These are phyloP conservation scores for Alternaria brassicae DNA, from an alignment of 2,329 filamentous ascomycete species.

Conservation along the genomic window DNA sequence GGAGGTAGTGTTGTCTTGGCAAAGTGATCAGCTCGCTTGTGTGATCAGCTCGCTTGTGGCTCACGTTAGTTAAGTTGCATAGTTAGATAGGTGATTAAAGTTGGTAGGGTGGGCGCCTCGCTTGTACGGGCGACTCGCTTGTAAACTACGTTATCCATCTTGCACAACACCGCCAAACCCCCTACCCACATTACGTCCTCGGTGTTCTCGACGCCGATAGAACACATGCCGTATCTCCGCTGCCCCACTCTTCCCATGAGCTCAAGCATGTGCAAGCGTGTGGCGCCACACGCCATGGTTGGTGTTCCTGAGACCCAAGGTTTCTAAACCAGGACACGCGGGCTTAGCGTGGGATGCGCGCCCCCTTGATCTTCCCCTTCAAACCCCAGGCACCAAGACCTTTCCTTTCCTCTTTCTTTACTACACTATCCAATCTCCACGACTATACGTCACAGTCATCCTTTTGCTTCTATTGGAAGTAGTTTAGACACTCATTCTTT, in stretches of 20 bases:
- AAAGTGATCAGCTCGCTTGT: too few relatives aligned
- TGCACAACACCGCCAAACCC: not conserved
- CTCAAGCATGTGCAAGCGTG: slow-evolving; percentile 7
- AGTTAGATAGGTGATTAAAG: too few relatives aligned
- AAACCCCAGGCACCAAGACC: slow-evolving; percentile 9
- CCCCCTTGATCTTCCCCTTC: slow-evolving; percentile 32
- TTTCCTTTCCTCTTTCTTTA: slow-evolving; percentile 20
- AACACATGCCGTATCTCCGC: slow-evolving; percentile 10
- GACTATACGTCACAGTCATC: slow-evolving; percentile 35
- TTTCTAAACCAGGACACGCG: slow-evolving; percentile 9
- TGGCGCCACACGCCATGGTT: slow-evolving; percentile 17
- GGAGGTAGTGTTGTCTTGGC: too few relatives aligned
- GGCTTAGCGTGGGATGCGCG: slow-evolving; percentile 13
- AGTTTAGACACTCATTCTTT: slow-evolving; percentile 23
- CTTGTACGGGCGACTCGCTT: too few relatives aligned
- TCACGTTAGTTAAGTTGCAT: too few relatives aligned
- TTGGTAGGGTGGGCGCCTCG: too few relatives aligned
- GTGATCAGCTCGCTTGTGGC: too few relatives aligned
- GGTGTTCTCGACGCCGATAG: slow-evolving; percentile 1
- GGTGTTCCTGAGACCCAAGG: slow-evolving; percentile 23
- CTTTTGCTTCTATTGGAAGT: slow-evolving; percentile 24
- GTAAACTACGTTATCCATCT: too few relatives aligned
- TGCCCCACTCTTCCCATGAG: slow-evolving; percentile 17
- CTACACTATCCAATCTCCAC: slow-evolving; percentile 11
- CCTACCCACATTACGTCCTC: not conserved